Base-by-base conservation (phyloP, 2,329 filamentous ascomycete species). In the Neonectria hederae region DNA sequence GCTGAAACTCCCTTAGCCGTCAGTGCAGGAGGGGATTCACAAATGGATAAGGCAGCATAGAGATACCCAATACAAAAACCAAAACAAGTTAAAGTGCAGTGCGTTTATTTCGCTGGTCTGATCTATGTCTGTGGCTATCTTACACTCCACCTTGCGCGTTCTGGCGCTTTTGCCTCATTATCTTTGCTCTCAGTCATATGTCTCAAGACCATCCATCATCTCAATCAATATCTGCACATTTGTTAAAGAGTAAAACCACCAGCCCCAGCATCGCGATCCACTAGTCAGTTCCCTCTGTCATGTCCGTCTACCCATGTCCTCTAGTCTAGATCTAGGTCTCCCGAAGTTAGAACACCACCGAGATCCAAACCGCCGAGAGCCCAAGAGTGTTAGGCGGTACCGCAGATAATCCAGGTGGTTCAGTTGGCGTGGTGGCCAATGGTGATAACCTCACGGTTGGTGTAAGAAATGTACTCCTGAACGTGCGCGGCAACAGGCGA, bases 1-100 rank as follows among this genome's bases (percentile, higher is more conserved):
- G 10, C 46, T 49, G 2, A 49, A 26, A 30, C 17, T 30, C 11
- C 13, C 9, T 19, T n/a, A 17, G 26, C 35, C 17, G 17, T 30
- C 17, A 7, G 46, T 19, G 26, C 10, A 26, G 26, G 24, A n/a
- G 17, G 46, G 22, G 10, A 49, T 28, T 32, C 46, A 30, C 8
- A 30, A 21, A 46, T 22, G 17, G 21, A 63, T 59, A 24, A 6
- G 35, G 19, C 17, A 59, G 66, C 64, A 65, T 69, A 66, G 56
- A 70, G 68, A 70, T 70, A 70, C 68, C 68, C 68, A 56, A 26
- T 30, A 30, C 8, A n/a, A 42, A 42, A 65, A 65, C 65, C 28
- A 24, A 43, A 49, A 43, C 32, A 42, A n/a, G 6, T 42, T 13
- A 42, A 42, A 42, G 38, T 42, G 8, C 45, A 49, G 19, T 68